These are phyloP conservation scores for Brasilioporus rufonigricans DNA, from an alignment of 768 basidiomycete species.

Conservation along the genomic window DNA sequence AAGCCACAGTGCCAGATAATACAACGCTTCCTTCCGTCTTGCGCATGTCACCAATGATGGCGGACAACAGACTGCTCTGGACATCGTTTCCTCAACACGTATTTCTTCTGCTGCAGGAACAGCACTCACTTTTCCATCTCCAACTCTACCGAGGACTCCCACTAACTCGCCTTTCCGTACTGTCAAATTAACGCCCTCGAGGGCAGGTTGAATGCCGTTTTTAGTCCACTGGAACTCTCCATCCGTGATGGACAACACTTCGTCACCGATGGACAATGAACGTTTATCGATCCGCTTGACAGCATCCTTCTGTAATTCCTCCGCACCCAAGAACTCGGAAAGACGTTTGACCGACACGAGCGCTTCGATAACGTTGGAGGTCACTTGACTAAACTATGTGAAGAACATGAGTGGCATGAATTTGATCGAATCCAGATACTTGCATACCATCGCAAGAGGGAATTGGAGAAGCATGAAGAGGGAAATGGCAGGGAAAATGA, in stretches of 20 bases:
- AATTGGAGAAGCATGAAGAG: constrained; percentile 86
- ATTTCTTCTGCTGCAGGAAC: neutral
- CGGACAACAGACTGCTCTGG: constrained; percentile 71
- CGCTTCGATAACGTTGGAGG: constrained; percentile 82
- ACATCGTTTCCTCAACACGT: neutral
- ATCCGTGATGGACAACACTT: constrained; percentile 65
- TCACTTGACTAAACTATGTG: constrained; percentile 63
- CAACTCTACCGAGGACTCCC: constrained; percentile 85
- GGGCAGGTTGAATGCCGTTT: constrained; percentile 49
- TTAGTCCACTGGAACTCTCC: constrained; percentile 85
- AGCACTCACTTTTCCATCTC: constrained; percentile 74
- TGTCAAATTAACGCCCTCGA: constrained; percentile 74
- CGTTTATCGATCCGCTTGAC: constrained; percentile 48
- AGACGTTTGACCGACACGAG: constrained; percentile 80
- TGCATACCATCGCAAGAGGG: constrained; percentile 74
- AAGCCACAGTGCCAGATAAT: constrained; percentile 70
- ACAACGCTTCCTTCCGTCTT: constrained; percentile 69
- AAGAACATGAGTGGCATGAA: neutral
- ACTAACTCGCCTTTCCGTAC: constrained; percentile 83
- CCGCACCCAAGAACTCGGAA: constrained; percentile 68
- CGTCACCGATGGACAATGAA: constrained; percentile 54
- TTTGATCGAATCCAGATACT: neutral
- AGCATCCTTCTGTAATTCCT: constrained; percentile 80
- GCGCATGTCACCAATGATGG: constrained; percentile 86
- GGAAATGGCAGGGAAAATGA: constrained; percentile 95